Base-by-base conservation (phyloP, 257 asterid species). In the Solanum phureja region DNA sequence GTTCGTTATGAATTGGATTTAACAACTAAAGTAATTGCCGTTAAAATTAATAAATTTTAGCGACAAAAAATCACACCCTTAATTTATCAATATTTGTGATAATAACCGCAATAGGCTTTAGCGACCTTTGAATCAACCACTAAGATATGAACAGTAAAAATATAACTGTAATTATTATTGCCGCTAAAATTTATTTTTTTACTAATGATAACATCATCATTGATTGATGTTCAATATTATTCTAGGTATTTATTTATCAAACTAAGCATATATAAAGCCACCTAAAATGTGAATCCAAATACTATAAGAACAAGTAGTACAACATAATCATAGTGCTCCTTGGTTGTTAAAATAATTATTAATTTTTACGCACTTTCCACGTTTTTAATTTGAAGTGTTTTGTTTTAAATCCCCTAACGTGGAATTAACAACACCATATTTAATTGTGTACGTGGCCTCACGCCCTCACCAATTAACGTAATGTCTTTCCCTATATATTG, bases 81-180 rank as follows among this genome's bases (percentile, higher is more conserved):
- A 44, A 44, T 44, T 46, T 46, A 13, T 1, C 7, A 13, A 12
- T 46, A 4, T 46, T 46, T 46, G 6, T 46, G 3, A 46, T 13
- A 46, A 46, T 46, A 46, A 13, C 7, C 58, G 8, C 60, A 52
- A 52, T 52, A 52, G 60, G 23, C 3, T 52, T 16, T 52, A 6
- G 60, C 0, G 23, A 5, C 8, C 60, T 16, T 52, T 6, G 23
- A 52, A 52, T 14, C 2, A 5, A 8, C 8, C 0, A 1, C 0
- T 52, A 52, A 52, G 60, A 16, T 5, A 52, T 52, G 8, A 0
- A 0, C 8, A 52, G 3, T 14, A 49, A 52, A 52, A 52, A 52
- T 52, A 52, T 52, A 52, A 52, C 0, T 0, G 23, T 0, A 0
- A 52, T 52, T 52, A 0, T 52, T 2, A 52, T 52, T 52, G 0